A percentile compares a stretch with the other conserved stretches of the same genome.
These are phyloP conservation scores for Sclerotinia borealis DNA, from an alignment of 2,329 filamentous ascomycete genomes.

Conservation along the genomic window DNA sequence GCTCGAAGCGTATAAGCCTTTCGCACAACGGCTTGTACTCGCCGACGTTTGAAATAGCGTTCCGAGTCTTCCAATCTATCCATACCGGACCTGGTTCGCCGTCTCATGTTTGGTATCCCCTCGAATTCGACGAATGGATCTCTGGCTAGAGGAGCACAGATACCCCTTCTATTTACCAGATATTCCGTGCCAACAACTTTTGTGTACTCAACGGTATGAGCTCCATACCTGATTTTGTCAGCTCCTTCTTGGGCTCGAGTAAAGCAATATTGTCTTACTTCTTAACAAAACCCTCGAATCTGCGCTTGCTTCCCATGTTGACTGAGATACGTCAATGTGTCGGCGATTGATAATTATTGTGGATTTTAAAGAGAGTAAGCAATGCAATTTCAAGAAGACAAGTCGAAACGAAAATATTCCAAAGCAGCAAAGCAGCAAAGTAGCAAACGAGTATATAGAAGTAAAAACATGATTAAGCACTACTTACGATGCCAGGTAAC, in stretches of 20 bases:
- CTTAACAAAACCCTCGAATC: not conserved
- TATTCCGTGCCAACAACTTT: not conserved
- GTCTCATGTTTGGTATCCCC: not conserved
- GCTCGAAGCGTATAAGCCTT: not conserved
- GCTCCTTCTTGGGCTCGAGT: not conserved
- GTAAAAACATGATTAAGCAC: not conserved
- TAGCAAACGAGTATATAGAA: not conserved
- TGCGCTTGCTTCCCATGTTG: not conserved
- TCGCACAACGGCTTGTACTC: not conserved
- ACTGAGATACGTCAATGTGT: not conserved
- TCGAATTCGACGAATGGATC: not conserved
- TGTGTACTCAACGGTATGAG: not conserved
- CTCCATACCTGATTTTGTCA: not conserved
- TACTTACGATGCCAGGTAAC: not conserved
- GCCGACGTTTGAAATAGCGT: not conserved
- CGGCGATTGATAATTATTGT: not conserved
- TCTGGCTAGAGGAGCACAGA: accelerated
- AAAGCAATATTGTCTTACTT: not conserved
- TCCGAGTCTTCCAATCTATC: not conserved
- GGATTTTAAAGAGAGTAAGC: not conserved
- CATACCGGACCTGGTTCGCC: no score
- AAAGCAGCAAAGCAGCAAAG: not conserved
- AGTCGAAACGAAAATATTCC: not conserved
- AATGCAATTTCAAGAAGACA: not conserved
- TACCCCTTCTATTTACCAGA: not conserved